phyloP scores from a whole-genome alignment of 164 flowering plant genomes.

The Litsea cubeba region DNA sequence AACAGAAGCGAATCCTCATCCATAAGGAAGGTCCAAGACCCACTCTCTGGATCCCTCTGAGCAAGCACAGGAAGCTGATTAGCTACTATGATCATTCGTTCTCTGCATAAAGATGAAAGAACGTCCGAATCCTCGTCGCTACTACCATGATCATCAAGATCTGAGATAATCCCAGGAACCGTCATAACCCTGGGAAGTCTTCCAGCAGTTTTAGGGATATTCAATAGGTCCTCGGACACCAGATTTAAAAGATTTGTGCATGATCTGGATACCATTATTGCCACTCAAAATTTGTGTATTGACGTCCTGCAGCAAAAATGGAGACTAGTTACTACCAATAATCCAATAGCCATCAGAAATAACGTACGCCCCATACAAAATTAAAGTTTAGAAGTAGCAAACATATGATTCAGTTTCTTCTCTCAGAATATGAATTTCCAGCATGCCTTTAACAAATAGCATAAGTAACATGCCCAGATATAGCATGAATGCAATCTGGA shows the following conservation, averaged over 20 bases:
- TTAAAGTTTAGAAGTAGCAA: not conserved
- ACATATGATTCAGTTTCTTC: not conserved
- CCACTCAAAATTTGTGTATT: not conserved
- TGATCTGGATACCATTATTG: constrained; percentile 57
- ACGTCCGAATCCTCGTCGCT: constrained; percentile 43
- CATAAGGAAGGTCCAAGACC: constrained; percentile 54
- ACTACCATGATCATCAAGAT: constrained; percentile 36
- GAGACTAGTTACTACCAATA: not conserved
- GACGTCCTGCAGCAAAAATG: not conserved
- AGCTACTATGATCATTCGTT: constrained; percentile 65
- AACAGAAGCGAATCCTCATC: constrained; percentile 66
- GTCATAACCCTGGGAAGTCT: constrained; percentile 64
- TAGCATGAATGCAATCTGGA: not conserved
- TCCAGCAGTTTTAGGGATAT: constrained; percentile 47
- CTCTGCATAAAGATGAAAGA: constrained; percentile 27
- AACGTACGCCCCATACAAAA: not conserved
- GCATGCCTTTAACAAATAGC: not conserved
- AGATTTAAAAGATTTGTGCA: constrained; percentile 49
- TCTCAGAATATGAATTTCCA: not conserved
- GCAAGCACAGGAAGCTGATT: constrained; percentile 72
- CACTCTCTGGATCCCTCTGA: constrained; percentile 40
- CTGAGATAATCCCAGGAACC: constrained; percentile 62
- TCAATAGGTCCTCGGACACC: constrained; percentile 45
- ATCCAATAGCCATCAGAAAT: not conserved
- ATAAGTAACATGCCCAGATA: not conserved